Conservation (phyloP, 2,329 filamentous ascomycete species). For the Scorias spongiosa region DNA sequence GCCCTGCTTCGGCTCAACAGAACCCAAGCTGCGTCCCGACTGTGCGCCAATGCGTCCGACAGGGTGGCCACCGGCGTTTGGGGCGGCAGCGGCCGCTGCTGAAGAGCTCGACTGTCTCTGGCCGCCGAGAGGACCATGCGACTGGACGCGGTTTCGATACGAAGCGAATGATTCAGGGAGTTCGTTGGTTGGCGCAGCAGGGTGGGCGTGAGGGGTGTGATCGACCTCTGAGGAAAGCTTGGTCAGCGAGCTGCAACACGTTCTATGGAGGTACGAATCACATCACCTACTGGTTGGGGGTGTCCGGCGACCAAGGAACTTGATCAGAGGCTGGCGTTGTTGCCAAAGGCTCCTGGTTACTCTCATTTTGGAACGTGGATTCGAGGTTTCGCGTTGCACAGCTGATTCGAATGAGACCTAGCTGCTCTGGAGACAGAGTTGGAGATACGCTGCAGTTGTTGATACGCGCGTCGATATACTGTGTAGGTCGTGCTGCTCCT, state of each 20-base stretch:
- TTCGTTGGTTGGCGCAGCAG: constrained; percentile 49
- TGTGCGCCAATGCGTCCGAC: constrained; percentile 39
- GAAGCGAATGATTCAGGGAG: constrained; percentile 58
- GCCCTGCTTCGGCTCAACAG: constrained; percentile 55
- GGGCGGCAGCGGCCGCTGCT: constrained; percentile 6
- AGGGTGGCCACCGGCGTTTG: constrained; percentile 3
- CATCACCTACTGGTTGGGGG: constrained; percentile 26
- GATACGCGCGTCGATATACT: too few relatives aligned
- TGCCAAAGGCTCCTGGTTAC: constrained; percentile 31
- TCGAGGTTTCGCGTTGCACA: not conserved
- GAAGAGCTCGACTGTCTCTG: constrained; percentile 5
- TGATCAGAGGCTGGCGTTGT: constrained; percentile 36
- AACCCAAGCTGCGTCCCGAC: constrained; percentile 55
- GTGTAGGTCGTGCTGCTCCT: too few relatives aligned
- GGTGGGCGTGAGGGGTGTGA: constrained; percentile 59
- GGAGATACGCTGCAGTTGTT: too few relatives aligned
- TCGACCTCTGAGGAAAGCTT: constrained; percentile 43
- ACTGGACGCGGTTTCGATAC: constrained; percentile 64
- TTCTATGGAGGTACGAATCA: not conserved
- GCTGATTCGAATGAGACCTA: too few relatives aligned
- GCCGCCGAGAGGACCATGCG: constrained; percentile 52
- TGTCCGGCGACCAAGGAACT: constrained; percentile 34
- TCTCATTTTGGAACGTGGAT: constrained; percentile 22
- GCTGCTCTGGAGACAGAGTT: too few relatives aligned
- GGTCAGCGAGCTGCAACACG: not conserved